phyloP scores from a whole-genome alignment of 495 filamentous ascomycete species.

The Aspergillus hancockii region DNA sequence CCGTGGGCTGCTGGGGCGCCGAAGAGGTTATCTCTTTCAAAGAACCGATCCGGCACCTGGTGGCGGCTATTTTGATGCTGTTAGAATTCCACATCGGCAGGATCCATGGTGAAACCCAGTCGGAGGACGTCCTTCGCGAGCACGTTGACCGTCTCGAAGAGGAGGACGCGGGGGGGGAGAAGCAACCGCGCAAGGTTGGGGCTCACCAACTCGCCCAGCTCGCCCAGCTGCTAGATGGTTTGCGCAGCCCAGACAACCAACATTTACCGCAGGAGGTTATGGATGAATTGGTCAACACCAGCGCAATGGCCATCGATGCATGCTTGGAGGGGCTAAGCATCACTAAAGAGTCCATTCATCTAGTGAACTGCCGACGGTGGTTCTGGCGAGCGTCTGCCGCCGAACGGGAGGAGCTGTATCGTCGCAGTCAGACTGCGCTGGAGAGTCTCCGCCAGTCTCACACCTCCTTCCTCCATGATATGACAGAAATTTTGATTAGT shows the following conservation, averaged over 20 bases:
- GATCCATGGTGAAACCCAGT: conserved; percentile 12
- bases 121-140: conserved; percentile 12
- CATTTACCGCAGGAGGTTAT: conserved; percentile 13
- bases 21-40: conserved; percentile 21
- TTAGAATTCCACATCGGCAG: conserved; percentile 25
- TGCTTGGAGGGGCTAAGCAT: conserved; percentile 16
- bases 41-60: conserved; percentile 20
- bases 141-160: neutral
- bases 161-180: conserved; percentile 5
- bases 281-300: conserved; percentile 6
- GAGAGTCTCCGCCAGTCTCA: conserved; percentile 11
- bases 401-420: conserved; percentile 13
- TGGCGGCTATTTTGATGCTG: conserved; percentile 18
- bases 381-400: conserved; percentile 14
- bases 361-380: conserved; percentile 20
- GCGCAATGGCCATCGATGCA: conserved; percentile 14
- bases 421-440: conserved; percentile 13
- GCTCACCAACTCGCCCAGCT: conserved; percentile 21
- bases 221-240: conserved; percentile 16
- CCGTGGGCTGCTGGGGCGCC: conserved; percentile 25
- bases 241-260: conserved; percentile 15
- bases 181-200: conserved; percentile 13
- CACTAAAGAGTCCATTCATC: conserved; percentile 20
- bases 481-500: conserved; percentile 15
- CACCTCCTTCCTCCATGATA: conserved; percentile 16